phyloP scores from a whole-genome alignment of 192 early-diverging fungal genomes.

The Linnemannia exigua region DNA sequence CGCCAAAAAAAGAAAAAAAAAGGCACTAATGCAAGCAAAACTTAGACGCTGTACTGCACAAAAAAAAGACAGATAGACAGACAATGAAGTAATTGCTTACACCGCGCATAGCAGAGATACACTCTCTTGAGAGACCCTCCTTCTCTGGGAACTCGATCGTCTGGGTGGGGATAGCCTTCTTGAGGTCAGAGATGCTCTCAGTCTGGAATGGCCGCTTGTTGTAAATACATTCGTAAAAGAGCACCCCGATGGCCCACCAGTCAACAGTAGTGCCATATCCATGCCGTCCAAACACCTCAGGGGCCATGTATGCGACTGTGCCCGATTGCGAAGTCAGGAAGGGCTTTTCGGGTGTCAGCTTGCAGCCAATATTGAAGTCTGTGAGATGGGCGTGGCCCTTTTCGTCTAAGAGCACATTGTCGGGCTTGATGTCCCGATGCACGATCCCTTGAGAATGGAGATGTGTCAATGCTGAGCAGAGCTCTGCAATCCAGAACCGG shows the following conservation, averaged over 20 bases:
- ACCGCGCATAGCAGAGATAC: conserved; percentile 78
- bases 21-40: background rate
- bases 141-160: conserved; percentile 76
- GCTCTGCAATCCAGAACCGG: conserved; percentile 91
- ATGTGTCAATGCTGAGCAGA: conserved; percentile 84
- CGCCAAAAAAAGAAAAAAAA: too few relatives aligned
- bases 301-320: conserved; percentile 94
- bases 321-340: conserved; percentile 88
- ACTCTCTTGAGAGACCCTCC: conserved; percentile 71
- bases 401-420: conserved; percentile 86
- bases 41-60: background rate
- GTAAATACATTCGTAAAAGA: conserved; percentile 91
- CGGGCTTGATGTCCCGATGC: conserved; percentile 95
- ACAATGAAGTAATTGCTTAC: conserved; percentile 48
- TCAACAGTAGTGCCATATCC: conserved; percentile 91
- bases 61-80: background rate
- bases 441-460: conserved; percentile 88
- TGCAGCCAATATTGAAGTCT: conserved; percentile 97
- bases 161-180: conserved; percentile 74
- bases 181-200: conserved; percentile 71
- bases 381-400: conserved; percentile 91
- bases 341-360: conserved; percentile 69
- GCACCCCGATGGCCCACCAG: conserved; percentile 96
- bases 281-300: conserved; percentile 73
- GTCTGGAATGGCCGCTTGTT: conserved; percentile 77